Evolutionary conservation across 805 yeast species (phyloP).

Genomic region (Metschnikowia koreensis): DNA sequence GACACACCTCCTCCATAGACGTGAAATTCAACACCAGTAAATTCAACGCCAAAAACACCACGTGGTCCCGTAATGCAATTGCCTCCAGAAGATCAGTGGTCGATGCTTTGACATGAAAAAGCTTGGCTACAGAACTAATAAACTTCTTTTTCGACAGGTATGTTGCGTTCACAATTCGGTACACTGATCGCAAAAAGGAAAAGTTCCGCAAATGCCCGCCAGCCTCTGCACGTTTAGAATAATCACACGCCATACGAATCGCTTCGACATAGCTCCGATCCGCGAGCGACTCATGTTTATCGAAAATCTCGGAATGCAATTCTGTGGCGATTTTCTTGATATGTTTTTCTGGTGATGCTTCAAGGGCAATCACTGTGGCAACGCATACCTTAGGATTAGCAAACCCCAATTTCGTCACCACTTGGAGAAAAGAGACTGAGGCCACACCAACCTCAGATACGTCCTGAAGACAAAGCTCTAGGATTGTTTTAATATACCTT

Average conservation of each 20-base stretch:
- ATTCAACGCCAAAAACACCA: constrained; percentile 33
- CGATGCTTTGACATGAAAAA: constrained; percentile 14
- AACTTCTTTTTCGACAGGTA: constrained; percentile 43
- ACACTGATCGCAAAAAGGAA: constrained; percentile 39
- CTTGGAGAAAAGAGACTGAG: constrained; percentile 54
- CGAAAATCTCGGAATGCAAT: constrained; percentile 55
- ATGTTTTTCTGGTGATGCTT: constrained; percentile 46
- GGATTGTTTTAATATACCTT: constrained; percentile 50
- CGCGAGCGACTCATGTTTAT: constrained; percentile 68
- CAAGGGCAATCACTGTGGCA: constrained; percentile 68
- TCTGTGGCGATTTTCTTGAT: constrained; percentile 49
- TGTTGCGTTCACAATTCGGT: constrained; percentile 40
- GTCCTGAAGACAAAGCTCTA: constrained; percentile 48
- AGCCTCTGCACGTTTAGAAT: constrained; percentile 25
- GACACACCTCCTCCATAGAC: constrained; percentile 51
- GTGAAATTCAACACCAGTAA: constrained; percentile 36
- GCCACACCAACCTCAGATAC: constrained; percentile 46
- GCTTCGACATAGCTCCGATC: constrained; percentile 68
- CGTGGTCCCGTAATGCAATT: constrained; percentile 21
- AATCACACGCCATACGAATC: constrained; percentile 50
- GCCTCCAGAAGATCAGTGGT: constrained; percentile 11
- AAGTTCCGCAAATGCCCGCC: constrained; percentile 26
- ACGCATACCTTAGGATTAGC: constrained; percentile 72
- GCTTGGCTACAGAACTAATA: constrained; percentile 26
- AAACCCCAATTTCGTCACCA: constrained; percentile 62